Evolutionary conservation across 352 stramenopile species (phyloP), one percentile per base, ranked within the genome.

Genomic region (Globisporangium echinulatum): DNA sequence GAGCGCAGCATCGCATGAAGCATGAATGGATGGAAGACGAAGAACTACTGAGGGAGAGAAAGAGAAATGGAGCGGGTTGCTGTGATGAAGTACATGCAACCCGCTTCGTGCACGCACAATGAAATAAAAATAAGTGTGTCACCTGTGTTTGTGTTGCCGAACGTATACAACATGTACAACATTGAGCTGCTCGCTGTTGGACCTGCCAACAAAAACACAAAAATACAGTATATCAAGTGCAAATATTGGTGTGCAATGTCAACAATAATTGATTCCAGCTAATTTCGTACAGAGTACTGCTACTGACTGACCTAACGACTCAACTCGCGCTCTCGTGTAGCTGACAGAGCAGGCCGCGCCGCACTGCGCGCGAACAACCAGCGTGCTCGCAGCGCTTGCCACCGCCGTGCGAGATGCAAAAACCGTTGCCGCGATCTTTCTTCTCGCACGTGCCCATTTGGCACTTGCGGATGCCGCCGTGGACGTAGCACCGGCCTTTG

Each of bases 401-500:
- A 19, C 74, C 74, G 25, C 72, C 72, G 37, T 84, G 74, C 0
- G 59, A 52, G 61, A 90, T 90, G 69, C 84, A 94, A 63, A 61
- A 79, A 8, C 70, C 70, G 51, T 92, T 92, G 58, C 85, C 86
- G 44, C 85, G 79, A 55, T 94, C 86, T 43, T 93, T 90, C 71
- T 96, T 96, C 70, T 93, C 82, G 59, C 86, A 96, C 7, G 67
- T 58, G 19, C 68, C 71, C 49, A 75, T 73, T 54, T 90, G 79
- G 56, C 86, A 96, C 62, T 87, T 87, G 61, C 84, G 84, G 62
- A 93, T 91, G 51, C 84, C 84, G 15, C 84, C 84, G 62, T 93
- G 84, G 7, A 90, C 76, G 70, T 92, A 93, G 74, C 84, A 93
- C 15, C 79, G 78, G 2, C 84, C 84, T 61, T 93, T 92, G 63